Conservation (phyloP, 2,329 filamentous ascomycete genomes). For the Nothophaeocryptopus gaeumannii region DNA sequence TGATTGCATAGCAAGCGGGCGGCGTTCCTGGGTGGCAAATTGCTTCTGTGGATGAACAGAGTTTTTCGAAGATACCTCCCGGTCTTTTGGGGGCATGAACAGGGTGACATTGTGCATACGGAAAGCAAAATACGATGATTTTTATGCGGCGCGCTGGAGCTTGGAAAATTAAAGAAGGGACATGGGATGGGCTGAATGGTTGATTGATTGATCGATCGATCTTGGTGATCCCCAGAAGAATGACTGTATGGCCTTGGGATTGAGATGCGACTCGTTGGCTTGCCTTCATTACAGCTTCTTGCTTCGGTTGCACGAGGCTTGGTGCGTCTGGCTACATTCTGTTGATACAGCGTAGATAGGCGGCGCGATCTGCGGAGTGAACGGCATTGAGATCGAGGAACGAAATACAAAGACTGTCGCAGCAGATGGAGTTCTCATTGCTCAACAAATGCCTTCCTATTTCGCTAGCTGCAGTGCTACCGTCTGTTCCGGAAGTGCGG, state of each 20-base stretch:
- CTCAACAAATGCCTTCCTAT: too few relatives aligned
- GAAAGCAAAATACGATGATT: background rate
- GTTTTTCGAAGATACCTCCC: constrained; percentile 12
- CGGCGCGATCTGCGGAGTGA: background rate
- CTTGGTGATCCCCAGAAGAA: too few relatives aligned
- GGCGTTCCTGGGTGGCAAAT: constrained; percentile 17
- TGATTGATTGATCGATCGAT: too few relatives aligned
- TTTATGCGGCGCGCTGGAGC: too few relatives aligned
- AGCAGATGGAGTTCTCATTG: too few relatives aligned
- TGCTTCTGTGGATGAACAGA: background rate
- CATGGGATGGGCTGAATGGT: too few relatives aligned
- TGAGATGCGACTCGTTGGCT: background rate
- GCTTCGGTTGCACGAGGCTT: background rate
- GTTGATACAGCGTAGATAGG: background rate
- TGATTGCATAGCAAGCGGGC: constrained; percentile 29
- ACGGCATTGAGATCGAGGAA: too few relatives aligned
- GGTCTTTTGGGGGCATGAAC: background rate
- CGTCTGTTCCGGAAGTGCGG: constrained; percentile 1
- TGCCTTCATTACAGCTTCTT: background rate
- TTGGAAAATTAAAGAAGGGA: too few relatives aligned
- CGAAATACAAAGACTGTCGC: background rate
- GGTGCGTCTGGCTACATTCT: background rate
- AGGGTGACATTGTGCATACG: background rate
- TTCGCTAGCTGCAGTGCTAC: background rate
- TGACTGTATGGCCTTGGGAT: background rate